Percentiles rank a stretch among this genome's conserved stretches.
phyloP scores from a whole-genome alignment of 2,329 filamentous ascomycete species.

The Setomelanomma holmii region DNA sequence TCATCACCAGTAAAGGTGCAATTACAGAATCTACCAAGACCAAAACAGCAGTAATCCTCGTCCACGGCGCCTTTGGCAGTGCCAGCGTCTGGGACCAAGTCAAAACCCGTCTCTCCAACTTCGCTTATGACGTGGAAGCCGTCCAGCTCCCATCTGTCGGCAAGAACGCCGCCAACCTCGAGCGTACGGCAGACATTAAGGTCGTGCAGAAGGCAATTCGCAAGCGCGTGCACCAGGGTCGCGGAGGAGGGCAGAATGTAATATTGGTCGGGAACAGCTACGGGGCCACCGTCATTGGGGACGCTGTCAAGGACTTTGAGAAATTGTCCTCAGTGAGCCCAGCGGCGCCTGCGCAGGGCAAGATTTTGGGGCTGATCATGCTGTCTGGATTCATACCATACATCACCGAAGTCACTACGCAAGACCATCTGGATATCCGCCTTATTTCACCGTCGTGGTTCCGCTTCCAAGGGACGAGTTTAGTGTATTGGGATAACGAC shows the following conservation, averaged over 20 bases:
- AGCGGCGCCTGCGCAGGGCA: constrained; percentile 8
- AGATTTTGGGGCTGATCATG: constrained; percentile 26
- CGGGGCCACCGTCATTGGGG: constrained; percentile 32
- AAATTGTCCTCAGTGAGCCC: neutral
- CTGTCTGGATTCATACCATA: constrained; percentile 32
- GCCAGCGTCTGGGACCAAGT: constrained; percentile 27
- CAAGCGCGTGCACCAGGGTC: constrained; percentile 13
- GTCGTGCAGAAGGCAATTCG: constrained; percentile 20
- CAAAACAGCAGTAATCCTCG: constrained; percentile 17
- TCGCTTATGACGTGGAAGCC: constrained; percentile 21
- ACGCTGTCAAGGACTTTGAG: constrained; percentile 29
- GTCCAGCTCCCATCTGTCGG: constrained; percentile 34
- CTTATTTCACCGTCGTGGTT: constrained; percentile 24
- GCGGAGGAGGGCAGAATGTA: constrained; percentile 24
- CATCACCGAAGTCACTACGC: constrained; percentile 18
- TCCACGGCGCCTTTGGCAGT: constrained; percentile 30
- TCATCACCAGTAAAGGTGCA: neutral
- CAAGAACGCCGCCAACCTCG: constrained; percentile 3
- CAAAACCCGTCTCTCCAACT: constrained; percentile 11
- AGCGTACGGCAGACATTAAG: constrained; percentile 25
- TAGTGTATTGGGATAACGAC: constrained; percentile 21
- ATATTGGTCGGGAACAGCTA: constrained; percentile 40
- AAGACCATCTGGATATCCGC: constrained; percentile 22
- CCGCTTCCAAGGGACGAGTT: constrained; percentile 19
- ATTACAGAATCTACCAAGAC: neutral